phyloP scores from a whole-genome alignment of 2,329 filamentous ascomycete species.

The Phoma sp. region DNA sequence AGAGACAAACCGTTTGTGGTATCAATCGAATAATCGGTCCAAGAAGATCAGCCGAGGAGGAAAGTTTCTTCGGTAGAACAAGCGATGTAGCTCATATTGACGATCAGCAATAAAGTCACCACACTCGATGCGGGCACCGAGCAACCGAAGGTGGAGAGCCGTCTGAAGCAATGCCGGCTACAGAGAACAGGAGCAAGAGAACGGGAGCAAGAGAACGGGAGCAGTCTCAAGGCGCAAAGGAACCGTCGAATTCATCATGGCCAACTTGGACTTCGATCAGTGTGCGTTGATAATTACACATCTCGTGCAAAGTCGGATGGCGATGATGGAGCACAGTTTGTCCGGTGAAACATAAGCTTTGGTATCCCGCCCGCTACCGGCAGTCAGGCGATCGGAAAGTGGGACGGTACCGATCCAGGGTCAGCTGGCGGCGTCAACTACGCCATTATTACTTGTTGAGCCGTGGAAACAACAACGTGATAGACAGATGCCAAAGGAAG shows the following conservation, averaged over 20 bases:
- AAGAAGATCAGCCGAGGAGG: neutral
- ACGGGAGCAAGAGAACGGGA: neutral
- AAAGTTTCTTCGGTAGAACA: neutral
- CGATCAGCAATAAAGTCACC: neutral
- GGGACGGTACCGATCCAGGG: slow-evolving; percentile 1
- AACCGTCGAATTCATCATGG: neutral
- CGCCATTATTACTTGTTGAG: slow-evolving; percentile 10
- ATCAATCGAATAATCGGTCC: neutral
- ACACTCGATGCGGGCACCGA: no score
- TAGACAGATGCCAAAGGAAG: slow-evolving; percentile 3
- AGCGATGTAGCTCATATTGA: neutral
- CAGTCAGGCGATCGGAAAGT: slow-evolving; percentile 6
- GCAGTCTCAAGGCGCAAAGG: neutral
- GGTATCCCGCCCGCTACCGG: slow-evolving; percentile 8
- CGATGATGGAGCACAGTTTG: neutral
- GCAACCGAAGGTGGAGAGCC: slow-evolving; percentile 1
- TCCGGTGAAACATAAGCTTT: slow-evolving; percentile 18
- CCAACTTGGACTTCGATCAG: neutral
- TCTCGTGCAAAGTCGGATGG: neutral
- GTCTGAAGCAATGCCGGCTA: neutral
- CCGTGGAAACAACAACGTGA: slow-evolving; percentile 7
- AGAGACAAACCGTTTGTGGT: neutral
- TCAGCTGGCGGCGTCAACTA: slow-evolving; percentile 9
- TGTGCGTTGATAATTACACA: neutral
- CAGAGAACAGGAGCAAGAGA: neutral